Evolutionary conservation across 345 rosid species (phyloP), one percentile per base, ranked within the genome.

Genomic region (Acer saccharum): DNA sequence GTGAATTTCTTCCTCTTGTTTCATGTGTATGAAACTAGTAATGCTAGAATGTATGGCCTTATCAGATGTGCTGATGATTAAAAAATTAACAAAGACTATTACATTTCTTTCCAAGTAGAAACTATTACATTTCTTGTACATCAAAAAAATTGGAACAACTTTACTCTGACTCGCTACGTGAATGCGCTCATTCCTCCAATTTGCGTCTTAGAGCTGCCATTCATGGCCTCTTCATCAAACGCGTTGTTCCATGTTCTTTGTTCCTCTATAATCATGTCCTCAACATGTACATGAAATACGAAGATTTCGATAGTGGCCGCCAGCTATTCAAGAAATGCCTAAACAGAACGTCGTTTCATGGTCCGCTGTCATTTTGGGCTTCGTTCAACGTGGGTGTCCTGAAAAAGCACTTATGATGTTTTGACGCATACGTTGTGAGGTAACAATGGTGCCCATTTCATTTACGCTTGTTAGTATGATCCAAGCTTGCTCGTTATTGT

Each of bases 311-410:
- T 5, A 65, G 68, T 48, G 90, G 81, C 12, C 55, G 58, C 75
- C 73, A 81, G 9, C 54, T 86, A 82, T 89, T 89, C 82, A 87
- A 88, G 81, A 85, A 89, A 89, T 86, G 85, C 84, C 84, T 46
- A 67, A 79, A 7, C 69, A 86, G 43, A 88, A 89, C 52, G 86
- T 84, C 4, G 88, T 89, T 43, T 84, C 91, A 1, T 89, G 88
- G 87, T 83, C 89, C 0, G 82, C n/a, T n/a, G n/a, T n/a, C n/a
- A n/a, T n/a, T n/a, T 66, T 86, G n/a, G 90, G 91, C 8, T 78
- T 79, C 74, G 87, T 81, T 13, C 87, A 84, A 48, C 74, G 70
- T n/a, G 88, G 85, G 6, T 69, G 18, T n/a, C 72, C 79, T 16
- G 57, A 20, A 13, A 69, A 76, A 39, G 86, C 88, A 52, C 75